Base-by-base conservation (phyloP, 768 basidiomycete genomes). In the Hypsizygus marmoreus region DNA sequence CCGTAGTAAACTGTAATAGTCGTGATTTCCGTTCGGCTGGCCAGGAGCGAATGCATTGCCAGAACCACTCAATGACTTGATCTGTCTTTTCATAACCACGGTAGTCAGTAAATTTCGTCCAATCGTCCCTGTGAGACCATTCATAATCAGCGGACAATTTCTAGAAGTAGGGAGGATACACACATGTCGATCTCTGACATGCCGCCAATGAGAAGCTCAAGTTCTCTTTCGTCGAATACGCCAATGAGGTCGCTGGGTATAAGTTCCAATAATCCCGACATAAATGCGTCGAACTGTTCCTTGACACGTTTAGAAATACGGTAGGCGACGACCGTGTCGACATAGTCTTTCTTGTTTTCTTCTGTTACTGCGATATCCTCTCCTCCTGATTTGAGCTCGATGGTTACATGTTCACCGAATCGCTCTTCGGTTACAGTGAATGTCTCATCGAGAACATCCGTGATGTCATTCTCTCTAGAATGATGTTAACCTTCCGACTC, bases 41-140 rank as follows among this genome's bases (percentile, higher is more conserved):
- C 93, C 93, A 95, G 25, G 85, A 83, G 28, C 88, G 84, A 43
- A 95, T 80, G 58, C 86, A 89, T 64, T 93, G 84, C 93, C 93
- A 95, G 76, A 95, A 95, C 93, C 93, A 95, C 59, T 91, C 87
- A 52, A 95, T 91, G 49, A 90, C 86, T 60, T 89, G 84, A 60
- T 91, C 90, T 3, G 82, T 86, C 72, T 88, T 88, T 58, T 87
- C 83, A 60, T 90, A 91, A 4, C 88, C 86, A 41, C 91, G 84
- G 62, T 95, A 95, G 60, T 95, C 93, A 14, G 93, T 95, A 67
- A 90, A 91, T 59, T 92, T 91, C 56, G 85, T 88, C 92, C 92
- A 94, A 58, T 93, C 91, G 55, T 93, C 89, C 71, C 84, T 85
- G 37, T n/a, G 2, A 46, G 22, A 43, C 38, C 9, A 10, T 36